Base-by-base conservation (phyloP, 805 yeast genomes). In the Wickerhamomyces bovis region DNA sequence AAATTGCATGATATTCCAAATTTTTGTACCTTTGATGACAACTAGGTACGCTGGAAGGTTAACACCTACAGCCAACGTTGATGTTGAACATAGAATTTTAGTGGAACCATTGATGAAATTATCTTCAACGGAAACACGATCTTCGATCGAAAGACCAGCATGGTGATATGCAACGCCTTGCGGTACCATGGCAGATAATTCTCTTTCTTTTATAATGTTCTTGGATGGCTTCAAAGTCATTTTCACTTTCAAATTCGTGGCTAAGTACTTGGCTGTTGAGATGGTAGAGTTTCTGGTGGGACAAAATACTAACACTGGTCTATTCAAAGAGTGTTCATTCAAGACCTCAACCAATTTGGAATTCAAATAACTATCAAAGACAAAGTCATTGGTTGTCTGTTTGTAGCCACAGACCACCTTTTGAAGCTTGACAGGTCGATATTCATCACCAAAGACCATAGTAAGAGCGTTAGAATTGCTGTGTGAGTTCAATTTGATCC, bases 41-140 rank as follows among this genome's bases (percentile, higher is more conserved):
- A 79, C 85, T 47, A 78, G 60, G 55, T 74, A 80, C 0, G 84
- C 83, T 5, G 85, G 85, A 22, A 80, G 61, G 52, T 80, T 80
- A 6, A 79, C 79, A 19, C 85, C 85, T 47, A 77, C 74, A 0
- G 85, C 81, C 47, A 80, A 62, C 0, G 85, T 80, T 1, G 84
- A 76, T 0, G 85, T 80, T 1, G 78, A 75, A 41, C 83, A 79
- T 25, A 80, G 53, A 15, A 76, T 61, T 47, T 64, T 67, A 7
- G 76, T 58, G 4, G 60, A 54, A 0, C 80, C 80, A 5, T 59
- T 55, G 6, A 70, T 57, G 48, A 77, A 80, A 15, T 62, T 55
- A 19, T 60, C 58, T 54, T 80, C 85, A 2, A 80, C 68, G 1
- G 62, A 46, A 13, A 52, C 59, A 42, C 84, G 61, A 54, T 80